Evolutionary conservation across 164 flowering plant species (phyloP), one percentile per base, ranked within the genome.

Genomic region (Dillenia turbinata): DNA sequence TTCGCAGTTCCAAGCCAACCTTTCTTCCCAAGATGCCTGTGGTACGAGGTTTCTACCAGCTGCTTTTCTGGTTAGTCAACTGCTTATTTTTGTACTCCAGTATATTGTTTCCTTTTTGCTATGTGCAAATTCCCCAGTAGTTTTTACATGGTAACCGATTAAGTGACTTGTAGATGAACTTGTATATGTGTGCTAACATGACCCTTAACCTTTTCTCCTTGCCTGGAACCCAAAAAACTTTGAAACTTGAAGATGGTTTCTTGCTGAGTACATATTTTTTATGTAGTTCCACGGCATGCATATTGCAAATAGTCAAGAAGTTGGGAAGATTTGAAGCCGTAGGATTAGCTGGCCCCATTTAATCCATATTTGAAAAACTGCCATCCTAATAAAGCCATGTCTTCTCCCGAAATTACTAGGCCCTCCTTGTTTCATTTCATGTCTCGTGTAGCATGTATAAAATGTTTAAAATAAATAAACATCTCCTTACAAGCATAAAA

Each of bases 21-120:
- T 50, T 83, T 90, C 75, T 95, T 95, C 58, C 99, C 97, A 3
- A 88, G 99, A 74, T 97, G 99, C 76, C 63, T 92, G 52, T 95
- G 99, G 99, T 97, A 92, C 79, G 99, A 79, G 99, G 99, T 63
- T 95, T 95, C 73, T 97, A 95, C 75, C 97, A 88, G 75, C 83
- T 95, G 26, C 73, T 92, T 58, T 83, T 95, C 71, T 90, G 99
- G 97, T 95, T 63, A 67, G 92, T 72, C 33, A 44, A 61, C 56
- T 57, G 19, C 11, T n/a, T 19, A 5, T 43, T 26, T 54, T 48
- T 50, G 51, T 24, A 52, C 11, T 47, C 58, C 33, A 26, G 9
- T 52, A 46, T 60, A 2, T 43, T 58, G 52, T 47, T 43, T 10
- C 24, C 57, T 16, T 63, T 11, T 45, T 17, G 22, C 40, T 16